phyloP scores from a whole-genome alignment of 306 rosid genomes.

The Casuarina cunninghamiana region DNA sequence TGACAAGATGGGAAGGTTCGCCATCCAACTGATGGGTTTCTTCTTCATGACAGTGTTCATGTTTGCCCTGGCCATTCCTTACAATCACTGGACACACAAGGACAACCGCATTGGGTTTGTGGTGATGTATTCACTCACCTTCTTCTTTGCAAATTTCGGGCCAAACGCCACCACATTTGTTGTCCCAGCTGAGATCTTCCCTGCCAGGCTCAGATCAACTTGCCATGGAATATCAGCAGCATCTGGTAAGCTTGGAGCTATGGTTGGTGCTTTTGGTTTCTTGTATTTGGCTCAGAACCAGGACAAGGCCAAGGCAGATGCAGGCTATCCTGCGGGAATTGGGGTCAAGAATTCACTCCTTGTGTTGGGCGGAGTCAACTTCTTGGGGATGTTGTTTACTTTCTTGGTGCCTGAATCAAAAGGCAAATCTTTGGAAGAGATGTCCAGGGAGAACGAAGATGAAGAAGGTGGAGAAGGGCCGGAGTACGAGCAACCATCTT shows the following conservation, averaged over 20 bases:
- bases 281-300: conserved; percentile 67
- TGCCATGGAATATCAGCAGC: conserved; percentile 84
- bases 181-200: conserved; percentile 80
- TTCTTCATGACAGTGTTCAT: conserved; percentile 80
- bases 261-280: conserved; percentile 76
- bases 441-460: conserved; percentile 65
- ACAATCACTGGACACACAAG: conserved; percentile 62
- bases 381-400: conserved; percentile 61
- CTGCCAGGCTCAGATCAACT: conserved; percentile 65
- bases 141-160: conserved; percentile 79
- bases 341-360: conserved; percentile 60
- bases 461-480: conserved; percentile 26
- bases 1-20: conserved; percentile 67
- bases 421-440: conserved; percentile 76
- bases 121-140: conserved; percentile 55
- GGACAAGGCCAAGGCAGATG: conserved; percentile 56
- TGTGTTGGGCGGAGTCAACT: conserved; percentile 44
- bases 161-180: conserved; percentile 83
- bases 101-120: conserved; percentile 62
- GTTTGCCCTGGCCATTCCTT: conserved; percentile 79
- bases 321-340: conserved; percentile 74
- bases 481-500: conserved; percentile 31
- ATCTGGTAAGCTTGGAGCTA: conserved; percentile 71
- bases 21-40: conserved; percentile 74
- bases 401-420: conserved; percentile 74